phyloP scores from a whole-genome alignment of 164 flowering plant genomes.

The grape (Vitis vinifera) region ASM3070453v1 NC_081822.1:8166001-8166500 shows the following conservation, averaged over 20 bases:
- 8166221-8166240: constrained; percentile 10
- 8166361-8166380: background rate
- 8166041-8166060: constrained; percentile 24
- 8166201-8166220: constrained; percentile 26
- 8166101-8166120: constrained; percentile 16
- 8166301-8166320: constrained; percentile 10
- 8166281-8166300: constrained; percentile 11
- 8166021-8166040: constrained; percentile 33
- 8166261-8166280: background rate
- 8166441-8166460: background rate
- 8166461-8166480: background rate
- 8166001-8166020: constrained; percentile 36
- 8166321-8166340: constrained; percentile 8
- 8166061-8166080: constrained; percentile 30
- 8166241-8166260: constrained; percentile 2
- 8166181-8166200: constrained; percentile 22
- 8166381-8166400: background rate
- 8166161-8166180: constrained; percentile 24
- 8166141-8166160: constrained; percentile 27
- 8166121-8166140: constrained; percentile 24
- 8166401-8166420: background rate
- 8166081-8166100: constrained; percentile 17
- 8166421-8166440: background rate
- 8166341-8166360: constrained; percentile 12
- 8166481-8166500: constrained; percentile 18